Evolutionary conservation across 805 yeast genomes (phyloP).

Genomic region (Monosporozyma solicola): DNA sequence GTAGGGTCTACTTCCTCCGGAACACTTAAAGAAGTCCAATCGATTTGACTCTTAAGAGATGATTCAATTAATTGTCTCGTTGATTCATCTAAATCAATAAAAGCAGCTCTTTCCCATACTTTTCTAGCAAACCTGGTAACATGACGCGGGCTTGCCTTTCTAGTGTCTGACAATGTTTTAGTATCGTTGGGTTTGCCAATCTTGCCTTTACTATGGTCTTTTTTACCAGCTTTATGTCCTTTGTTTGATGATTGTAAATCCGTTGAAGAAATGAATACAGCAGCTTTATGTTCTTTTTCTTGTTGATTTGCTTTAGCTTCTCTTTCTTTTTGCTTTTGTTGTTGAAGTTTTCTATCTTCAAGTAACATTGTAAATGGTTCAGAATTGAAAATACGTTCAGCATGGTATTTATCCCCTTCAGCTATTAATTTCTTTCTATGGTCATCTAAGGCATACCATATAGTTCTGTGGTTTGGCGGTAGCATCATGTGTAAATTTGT

Average conservation of each 20-base stretch:
- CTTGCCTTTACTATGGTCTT: background rate
- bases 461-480: slow-evolving; percentile 69
- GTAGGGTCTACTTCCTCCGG: slow-evolving; percentile 5
- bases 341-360: slow-evolving; percentile 44
- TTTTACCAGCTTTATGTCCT: background rate
- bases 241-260: background rate
- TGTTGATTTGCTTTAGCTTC: slow-evolving; percentile 40
- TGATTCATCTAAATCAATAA: slow-evolving; percentile 58
- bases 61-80: slow-evolving; percentile 55
- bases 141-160: slow-evolving; percentile 4
- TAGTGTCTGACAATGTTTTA: background rate
- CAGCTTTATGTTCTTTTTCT: slow-evolving; percentile 41
- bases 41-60: slow-evolving; percentile 46
- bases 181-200: background rate
- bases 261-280: slow-evolving; percentile 34
- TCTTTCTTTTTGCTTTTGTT: slow-evolving; percentile 38
- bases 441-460: slow-evolving; percentile 68
- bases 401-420: slow-evolving; percentile 35
- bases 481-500: slow-evolving; percentile 81
- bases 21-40: slow-evolving; percentile 35
- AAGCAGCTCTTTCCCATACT: slow-evolving; percentile 63
- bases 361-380: slow-evolving; percentile 70
- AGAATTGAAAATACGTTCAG: slow-evolving; percentile 46
- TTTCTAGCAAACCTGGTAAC: slow-evolving; percentile 34
- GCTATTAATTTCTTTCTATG: slow-evolving; percentile 44